Evolutionary conservation across 495 filamentous ascomycete species (phyloP).

Genomic region (Daldinia vernicosa): DNA sequence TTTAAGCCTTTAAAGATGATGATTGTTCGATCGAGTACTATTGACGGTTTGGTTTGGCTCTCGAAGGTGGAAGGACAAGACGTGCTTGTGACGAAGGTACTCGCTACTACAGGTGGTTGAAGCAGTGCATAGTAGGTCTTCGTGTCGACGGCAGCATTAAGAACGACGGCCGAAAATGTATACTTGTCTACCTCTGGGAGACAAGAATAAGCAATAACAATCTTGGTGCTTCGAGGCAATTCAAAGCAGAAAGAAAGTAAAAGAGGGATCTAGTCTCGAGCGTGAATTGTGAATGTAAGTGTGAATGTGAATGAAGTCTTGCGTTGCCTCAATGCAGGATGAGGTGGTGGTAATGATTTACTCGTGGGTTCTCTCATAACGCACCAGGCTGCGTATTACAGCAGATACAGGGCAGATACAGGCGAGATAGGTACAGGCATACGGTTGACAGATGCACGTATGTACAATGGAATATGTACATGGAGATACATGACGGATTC

Average conservation of each 20-base stretch:
- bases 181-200: slow-evolving; percentile 3
- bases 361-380: slow-evolving; percentile 26
- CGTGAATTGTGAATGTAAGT: slow-evolving; percentile 20
- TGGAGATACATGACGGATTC: slow-evolving; percentile 27
- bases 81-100: slow-evolving; percentile 16
- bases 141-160: background rate
- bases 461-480: slow-evolving; percentile 5
- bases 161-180: background rate
- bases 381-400: slow-evolving; percentile 34
- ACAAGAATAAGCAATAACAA: slow-evolving; percentile 8
- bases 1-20: background rate
- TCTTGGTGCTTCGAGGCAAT: slow-evolving; percentile 4
- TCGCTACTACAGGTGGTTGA: slow-evolving; percentile 22
- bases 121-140: slow-evolving; percentile 15
- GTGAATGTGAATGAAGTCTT: slow-evolving; percentile 32
- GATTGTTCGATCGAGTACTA: slow-evolving; percentile 7
- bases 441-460: background rate
- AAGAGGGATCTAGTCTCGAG: background rate
- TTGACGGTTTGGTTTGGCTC: slow-evolving; percentile 19
- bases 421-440: too few relatives aligned
- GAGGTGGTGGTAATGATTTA: slow-evolving; percentile 30
- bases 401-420: background rate
- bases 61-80: slow-evolving; percentile 10
- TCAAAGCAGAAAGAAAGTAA: slow-evolving; percentile 5
- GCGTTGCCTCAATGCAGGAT: slow-evolving; percentile 39